Evolutionary conservation across 495 filamentous ascomycete species (phyloP).

Genomic region (Paragyromitra xinjiangensis): DNA sequence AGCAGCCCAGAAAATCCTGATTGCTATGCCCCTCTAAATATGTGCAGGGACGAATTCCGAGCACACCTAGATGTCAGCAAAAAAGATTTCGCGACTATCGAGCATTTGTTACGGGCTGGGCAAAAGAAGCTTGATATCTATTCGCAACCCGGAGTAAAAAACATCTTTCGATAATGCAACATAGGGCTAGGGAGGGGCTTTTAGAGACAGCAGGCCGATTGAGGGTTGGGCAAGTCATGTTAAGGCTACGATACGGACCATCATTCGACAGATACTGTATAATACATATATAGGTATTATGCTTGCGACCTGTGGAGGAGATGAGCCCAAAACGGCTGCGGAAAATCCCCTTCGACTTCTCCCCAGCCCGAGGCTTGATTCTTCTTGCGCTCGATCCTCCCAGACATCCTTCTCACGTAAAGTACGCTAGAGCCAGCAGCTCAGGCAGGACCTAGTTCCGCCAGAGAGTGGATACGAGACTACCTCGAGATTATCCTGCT

Average conservation of each 20-base stretch:
- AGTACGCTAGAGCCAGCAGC: no score
- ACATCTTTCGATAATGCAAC: conserved; percentile 64
- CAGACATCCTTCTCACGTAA: no score
- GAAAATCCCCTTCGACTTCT: no score
- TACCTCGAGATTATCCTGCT: no score
- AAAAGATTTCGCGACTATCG: conserved; percentile 87
- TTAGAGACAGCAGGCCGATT: not conserved
- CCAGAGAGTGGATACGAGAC: no score
- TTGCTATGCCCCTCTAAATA: conserved; percentile 56
- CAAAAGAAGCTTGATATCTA: conserved; percentile 86
- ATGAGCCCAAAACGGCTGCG: no score
- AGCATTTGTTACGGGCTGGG: conserved; percentile 87
- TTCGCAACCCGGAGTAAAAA: conserved; percentile 80
- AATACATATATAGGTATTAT: not conserved
- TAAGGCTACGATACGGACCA: not conserved
- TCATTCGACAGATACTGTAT: conserved; percentile 13
- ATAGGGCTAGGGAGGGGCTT: not conserved
- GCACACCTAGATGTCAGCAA: conserved; percentile 75
- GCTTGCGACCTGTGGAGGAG: not conserved
- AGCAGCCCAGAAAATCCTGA: conserved; percentile 52
- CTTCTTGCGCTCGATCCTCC: no score
- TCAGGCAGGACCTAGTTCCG: no score
- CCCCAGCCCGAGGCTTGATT: no score
- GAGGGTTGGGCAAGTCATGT: no score
- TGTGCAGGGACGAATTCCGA: conserved; percentile 75